Conservation (phyloP, 1,284 basidiomycete species). For the Marasmius fiardii region DNA sequence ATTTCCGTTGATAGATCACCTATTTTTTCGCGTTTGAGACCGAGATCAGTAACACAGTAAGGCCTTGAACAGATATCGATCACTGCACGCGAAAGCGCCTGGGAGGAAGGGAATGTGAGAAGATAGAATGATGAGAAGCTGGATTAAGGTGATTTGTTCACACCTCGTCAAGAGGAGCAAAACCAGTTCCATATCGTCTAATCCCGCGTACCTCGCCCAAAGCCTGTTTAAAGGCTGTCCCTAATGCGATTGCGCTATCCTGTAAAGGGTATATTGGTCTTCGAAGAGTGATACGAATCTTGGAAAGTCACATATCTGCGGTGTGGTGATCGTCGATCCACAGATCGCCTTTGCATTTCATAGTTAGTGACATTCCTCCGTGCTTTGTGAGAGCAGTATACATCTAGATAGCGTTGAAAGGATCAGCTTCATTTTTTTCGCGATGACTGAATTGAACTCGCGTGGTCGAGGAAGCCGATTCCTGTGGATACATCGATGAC, state of each 20-base stretch:
- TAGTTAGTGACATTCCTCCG: constrained; percentile 84
- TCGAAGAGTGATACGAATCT: constrained; percentile 5
- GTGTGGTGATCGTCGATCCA: constrained; percentile 99
- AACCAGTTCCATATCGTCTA: constrained; percentile 92
- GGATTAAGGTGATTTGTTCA: constrained; percentile 17
- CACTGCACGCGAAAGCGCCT: constrained; percentile 93
- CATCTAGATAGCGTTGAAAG: constrained; percentile 61
- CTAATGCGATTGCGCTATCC: constrained; percentile 91
- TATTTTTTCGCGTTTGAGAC: constrained; percentile 92
- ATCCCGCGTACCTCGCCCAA: constrained; percentile 95
- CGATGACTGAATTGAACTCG: constrained; percentile 35
- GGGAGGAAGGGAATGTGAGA: constrained; percentile 9
- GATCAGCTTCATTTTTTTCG: not conserved
- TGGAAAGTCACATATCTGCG: constrained; percentile 68
- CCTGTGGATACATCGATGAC: constrained; percentile 89
- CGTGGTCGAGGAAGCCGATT: constrained; percentile 98
- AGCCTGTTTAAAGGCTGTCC: constrained; percentile 93
- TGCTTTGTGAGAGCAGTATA: constrained; percentile 94
- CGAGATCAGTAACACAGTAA: constrained; percentile 91
- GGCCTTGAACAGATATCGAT: constrained; percentile 98
- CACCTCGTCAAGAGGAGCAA: constrained; percentile 96
- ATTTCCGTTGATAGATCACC: constrained; percentile 97
- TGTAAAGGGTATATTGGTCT: constrained; percentile 49
- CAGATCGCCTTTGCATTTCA: constrained; percentile 93
- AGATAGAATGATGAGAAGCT: constrained; percentile 2